Conservation (phyloP, 441 rosid genomes). For the Eruca vesicaria region DNA sequence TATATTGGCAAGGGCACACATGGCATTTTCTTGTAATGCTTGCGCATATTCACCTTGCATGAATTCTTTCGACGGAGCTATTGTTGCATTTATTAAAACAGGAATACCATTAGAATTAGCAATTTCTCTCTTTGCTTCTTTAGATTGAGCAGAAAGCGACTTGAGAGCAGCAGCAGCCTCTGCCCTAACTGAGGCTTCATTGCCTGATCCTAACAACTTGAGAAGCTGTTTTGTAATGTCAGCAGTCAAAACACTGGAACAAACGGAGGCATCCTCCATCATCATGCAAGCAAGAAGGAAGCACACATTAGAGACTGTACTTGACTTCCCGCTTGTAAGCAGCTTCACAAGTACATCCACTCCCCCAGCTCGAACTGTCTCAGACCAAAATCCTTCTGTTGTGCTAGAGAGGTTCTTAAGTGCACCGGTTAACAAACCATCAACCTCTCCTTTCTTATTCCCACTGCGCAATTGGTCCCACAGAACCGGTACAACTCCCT, state of each 20-base stretch:
- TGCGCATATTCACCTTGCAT: conserved; percentile 99
- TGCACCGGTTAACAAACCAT: conserved; percentile 92
- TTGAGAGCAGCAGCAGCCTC: conserved; percentile 99
- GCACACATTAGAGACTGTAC: conserved; percentile 85
- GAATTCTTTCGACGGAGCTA: conserved; percentile 99
- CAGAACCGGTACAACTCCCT: conserved; percentile 97
- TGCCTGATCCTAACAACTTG: conserved; percentile 89
- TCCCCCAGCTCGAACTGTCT: conserved; percentile 93
- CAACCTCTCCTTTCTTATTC: conserved; percentile 79
- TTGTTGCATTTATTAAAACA: conserved; percentile 89
- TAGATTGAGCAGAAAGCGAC: conserved; percentile 90
- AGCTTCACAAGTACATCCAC: conserved; percentile 95
- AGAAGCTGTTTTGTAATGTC: conserved; percentile 89
- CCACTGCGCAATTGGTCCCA: conserved; percentile 89
- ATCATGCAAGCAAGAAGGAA: conserved; percentile 97
- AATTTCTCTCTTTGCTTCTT: conserved; percentile 91
- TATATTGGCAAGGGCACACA: conserved; percentile 98
- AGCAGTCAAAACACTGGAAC: conserved; percentile 80
- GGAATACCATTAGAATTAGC: conserved; percentile 94
- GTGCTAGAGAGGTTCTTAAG: conserved; percentile 86
- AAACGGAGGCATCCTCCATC: conserved; percentile 92
- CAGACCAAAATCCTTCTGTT: conserved; percentile 93
- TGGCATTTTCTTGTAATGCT: conserved; percentile 98
- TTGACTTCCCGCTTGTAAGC: conserved; percentile 79
- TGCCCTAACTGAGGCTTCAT: conserved; percentile 95